Conservation (phyloP, 139 green algal species). For the Chlorella sp. region DNA sequence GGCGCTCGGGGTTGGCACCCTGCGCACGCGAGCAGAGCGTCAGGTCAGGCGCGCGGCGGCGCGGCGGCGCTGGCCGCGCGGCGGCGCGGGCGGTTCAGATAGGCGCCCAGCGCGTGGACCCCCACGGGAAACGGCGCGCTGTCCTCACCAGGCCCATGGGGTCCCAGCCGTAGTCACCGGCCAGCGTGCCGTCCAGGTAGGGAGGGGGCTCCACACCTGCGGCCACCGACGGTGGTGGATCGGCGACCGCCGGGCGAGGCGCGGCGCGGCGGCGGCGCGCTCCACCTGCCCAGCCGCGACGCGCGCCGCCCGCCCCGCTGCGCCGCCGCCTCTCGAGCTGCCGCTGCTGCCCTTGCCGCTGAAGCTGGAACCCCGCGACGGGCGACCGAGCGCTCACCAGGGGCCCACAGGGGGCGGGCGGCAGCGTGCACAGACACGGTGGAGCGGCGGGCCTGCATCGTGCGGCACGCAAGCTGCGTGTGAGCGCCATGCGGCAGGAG, state of each 20-base stretch:
- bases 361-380: too few relatives aligned
- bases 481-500: too few relatives aligned
- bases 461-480: too few relatives aligned
- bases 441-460: too few relatives aligned
- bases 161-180: constrained; percentile 68
- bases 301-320: background rate
- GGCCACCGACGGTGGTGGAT: background rate
- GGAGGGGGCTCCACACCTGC: constrained; percentile 3
- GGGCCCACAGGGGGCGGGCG: constrained; percentile 4
- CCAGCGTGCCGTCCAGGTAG: constrained; percentile 18
- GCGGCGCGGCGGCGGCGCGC: background rate
- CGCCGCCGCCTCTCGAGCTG: background rate
- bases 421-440: background rate
- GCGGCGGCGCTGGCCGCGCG: too few relatives aligned
- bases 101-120: background rate
- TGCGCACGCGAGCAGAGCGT: too few relatives aligned
- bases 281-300: background rate
- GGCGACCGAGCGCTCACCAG: too few relatives aligned
- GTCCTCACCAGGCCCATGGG: constrained; percentile 81
- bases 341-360: background rate
- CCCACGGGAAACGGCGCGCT: constrained; percentile 72
- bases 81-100: too few relatives aligned
- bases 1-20: constrained; percentile 11
- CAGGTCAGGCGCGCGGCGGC: too few relatives aligned
- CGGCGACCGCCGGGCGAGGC: background rate